Percentiles rank a stretch among this genome's conserved stretches.
These are phyloP conservation scores for Stereocaulon alpinum DNA, from an alignment of 495 filamentous ascomycete species.

Conservation along the genomic window DNA sequence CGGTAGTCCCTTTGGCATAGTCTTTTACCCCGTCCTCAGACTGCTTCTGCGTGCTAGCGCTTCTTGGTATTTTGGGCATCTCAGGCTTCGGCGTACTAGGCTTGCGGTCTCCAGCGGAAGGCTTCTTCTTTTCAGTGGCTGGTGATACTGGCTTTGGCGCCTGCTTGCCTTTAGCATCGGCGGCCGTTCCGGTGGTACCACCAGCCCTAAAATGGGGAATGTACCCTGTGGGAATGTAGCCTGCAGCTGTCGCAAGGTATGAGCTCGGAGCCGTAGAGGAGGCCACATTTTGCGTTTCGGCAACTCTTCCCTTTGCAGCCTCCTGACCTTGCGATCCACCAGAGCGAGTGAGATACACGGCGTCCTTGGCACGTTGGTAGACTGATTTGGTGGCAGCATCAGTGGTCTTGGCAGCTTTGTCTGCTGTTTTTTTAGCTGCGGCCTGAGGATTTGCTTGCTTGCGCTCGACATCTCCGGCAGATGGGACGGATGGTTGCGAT, in stretches of 20 bases:
- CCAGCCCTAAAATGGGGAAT: constrained; percentile 13
- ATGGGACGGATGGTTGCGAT: background rate
- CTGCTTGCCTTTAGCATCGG: background rate
- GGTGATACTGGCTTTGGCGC: background rate
- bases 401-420: constrained; percentile 3
- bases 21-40: background rate
- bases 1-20: background rate
- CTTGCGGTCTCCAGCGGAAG: background rate
- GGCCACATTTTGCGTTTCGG: constrained; percentile 6
- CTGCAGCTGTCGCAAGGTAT: constrained; percentile 18
- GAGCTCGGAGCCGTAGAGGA: background rate
- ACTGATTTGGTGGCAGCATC: constrained; percentile 16
- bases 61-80: constrained; percentile 1
- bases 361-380: constrained; percentile 19
- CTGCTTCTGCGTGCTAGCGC: constrained; percentile 8
- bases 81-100: background rate
- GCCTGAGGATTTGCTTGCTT: constrained; percentile 3
- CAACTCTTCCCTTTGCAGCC: constrained; percentile 5
- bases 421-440: constrained; percentile 17
- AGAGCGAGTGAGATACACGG: constrained; percentile 17
- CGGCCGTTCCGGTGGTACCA: background rate
- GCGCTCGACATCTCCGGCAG: constrained; percentile 1
- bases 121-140: background rate
- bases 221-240: constrained; percentile 18
- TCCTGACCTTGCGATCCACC: constrained; percentile 12